Base-by-base conservation (phyloP, 129 eudicot genomes). In the Daucus carota region DNA sequence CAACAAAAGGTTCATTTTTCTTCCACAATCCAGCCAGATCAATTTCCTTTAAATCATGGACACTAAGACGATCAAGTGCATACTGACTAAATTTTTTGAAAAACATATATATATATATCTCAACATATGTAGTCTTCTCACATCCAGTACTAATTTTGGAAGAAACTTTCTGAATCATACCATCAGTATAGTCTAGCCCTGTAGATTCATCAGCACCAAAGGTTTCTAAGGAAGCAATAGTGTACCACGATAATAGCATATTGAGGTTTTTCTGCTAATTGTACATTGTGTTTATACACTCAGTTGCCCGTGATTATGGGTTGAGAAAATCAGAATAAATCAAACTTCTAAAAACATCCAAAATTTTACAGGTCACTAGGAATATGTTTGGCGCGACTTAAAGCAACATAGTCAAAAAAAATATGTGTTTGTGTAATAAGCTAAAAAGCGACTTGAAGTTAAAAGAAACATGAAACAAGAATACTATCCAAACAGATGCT, bases 41-140 rank as follows among this genome's bases (percentile, higher is more conserved):
- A 63, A 84, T 80, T 69, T 83, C 80, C 54, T 74, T 63, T 1
- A 16, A 54, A 77, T 75, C 83, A 38, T 80, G 81, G 66, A 91
- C 79, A 72, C 90, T 89, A 83, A 93, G 96, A 15, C 91, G 96
- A 74, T 66, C 71, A 74, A 93, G 70, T 69, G 88, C 93, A 44
- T 89, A 86, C 69, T 78, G 40, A 79, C 98, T 75, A 75, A 89
- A 93, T 75, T 86, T 83, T 81, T 87, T 76, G 60, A 93, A 93
- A 20, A 82, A 85, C 63, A 79, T 60, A 76, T 75, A n/a, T n/a
- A n/a, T n/a, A n/a, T n/a, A 88, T 52, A 75, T 85, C 75, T 88
- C 87, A 13, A 47, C 72, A 43, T 59, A 18, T 57, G 40, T 73
- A 75, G 71, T 47, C 47, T 75, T 73, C 50, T 72, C 81, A 78